Conservation (phyloP, 139 green algal species). For the Diplosphaera chodatii region DNA sequence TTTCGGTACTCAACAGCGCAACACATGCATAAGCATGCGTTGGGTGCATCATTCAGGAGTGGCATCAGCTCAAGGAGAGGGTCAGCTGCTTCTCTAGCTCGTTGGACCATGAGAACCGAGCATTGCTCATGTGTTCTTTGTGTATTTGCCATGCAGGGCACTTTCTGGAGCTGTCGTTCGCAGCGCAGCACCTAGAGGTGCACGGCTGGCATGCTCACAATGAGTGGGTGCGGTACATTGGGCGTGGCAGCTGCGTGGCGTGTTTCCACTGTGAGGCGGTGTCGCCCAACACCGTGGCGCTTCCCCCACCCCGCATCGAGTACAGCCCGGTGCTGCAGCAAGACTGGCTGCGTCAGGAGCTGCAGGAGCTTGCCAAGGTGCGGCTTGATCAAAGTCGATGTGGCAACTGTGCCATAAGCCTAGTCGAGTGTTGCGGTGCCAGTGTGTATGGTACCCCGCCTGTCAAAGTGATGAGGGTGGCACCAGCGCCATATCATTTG, state of each 20-base stretch:
- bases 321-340: constrained; percentile 33
- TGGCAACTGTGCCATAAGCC: too few relatives aligned
- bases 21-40: too few relatives aligned
- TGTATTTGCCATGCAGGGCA: background rate
- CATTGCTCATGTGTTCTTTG: too few relatives aligned
- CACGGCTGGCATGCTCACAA: constrained; percentile 38
- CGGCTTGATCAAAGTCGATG: too few relatives aligned
- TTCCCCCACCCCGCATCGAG: constrained; percentile 38
- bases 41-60: too few relatives aligned
- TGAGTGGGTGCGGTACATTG: constrained; percentile 77
- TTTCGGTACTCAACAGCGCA: constrained; percentile 56
- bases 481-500: too few relatives aligned
- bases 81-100: too few relatives aligned
- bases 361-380: constrained; percentile 40
- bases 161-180: constrained; percentile 51
- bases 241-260: constrained; percentile 55
- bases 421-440: too few relatives aligned
- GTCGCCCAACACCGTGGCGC: constrained; percentile 31
- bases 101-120: too few relatives aligned
- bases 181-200: constrained; percentile 34
- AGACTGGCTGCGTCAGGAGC: constrained; percentile 52
- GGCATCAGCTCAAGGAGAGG: too few relatives aligned
- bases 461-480: too few relatives aligned
- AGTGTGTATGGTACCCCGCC: too few relatives aligned
- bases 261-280: constrained; percentile 67